Base-by-base conservation (phyloP, 208 protist genomes). In the Angomonas ambiguus region DNA sequence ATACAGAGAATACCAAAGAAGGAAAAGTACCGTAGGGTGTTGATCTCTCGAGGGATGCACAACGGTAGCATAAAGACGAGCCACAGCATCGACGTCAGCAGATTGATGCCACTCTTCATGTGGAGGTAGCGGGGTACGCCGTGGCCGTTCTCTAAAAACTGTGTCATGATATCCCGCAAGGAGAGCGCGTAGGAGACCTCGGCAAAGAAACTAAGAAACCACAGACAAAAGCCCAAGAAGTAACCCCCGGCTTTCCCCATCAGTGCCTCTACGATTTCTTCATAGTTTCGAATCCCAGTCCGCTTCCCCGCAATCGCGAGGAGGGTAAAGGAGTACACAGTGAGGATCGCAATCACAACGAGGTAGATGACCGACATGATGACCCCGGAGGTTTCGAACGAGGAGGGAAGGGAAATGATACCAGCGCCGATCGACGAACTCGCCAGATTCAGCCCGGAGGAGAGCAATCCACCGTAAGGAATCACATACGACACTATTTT, bases 1-100 rank as follows among this genome's bases (percentile, higher is more conserved):
- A 90, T 78, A 25, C 76, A 83, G 2, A 45, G 13, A 42, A 88
- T 67, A 56, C 57, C 82, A 18, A 89, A n/a, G 16, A 67, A 63
- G 30, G 81, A 86, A 35, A 80, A 41, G 61, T 87, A 84, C 16
- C 86, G 80, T n/a, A 93, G 72, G 1, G 78, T 72, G 72, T 93
- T 79, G 58, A 93, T 80, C 32, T 77, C 59, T 69, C 78, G 73
- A 11, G 78, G 81, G 30, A 88, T 60, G 13, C 74, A 76, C 32
- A 88, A 34, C 13, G 86, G 86, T 11, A 90, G 71, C 71, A 93
- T 87, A 34, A 81, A 67, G 27, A 66, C 53, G 4, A 83, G 34
- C 81, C 77, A 90, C 22, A 90, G 30, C 24, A 82, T n/a, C 16
- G 62, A 49, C 11, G 72, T 76, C 16, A 90, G 18, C 4, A 90